These are phyloP conservation scores for Scutellaria galericulata DNA, from an alignment of 257 asterid species.

Conservation along the genomic window DNA sequence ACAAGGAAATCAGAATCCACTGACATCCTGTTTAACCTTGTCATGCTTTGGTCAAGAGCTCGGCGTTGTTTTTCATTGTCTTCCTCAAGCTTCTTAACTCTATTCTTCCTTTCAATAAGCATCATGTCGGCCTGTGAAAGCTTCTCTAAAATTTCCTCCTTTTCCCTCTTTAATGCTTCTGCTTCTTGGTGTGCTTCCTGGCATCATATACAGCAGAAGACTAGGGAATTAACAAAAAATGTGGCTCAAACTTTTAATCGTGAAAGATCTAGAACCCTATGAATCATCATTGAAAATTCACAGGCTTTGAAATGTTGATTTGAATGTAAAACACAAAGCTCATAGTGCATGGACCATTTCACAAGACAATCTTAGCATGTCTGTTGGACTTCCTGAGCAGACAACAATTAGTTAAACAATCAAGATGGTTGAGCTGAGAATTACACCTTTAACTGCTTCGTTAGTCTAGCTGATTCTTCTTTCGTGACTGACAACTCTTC, in stretches of 20 bases:
- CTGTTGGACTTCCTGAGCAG: slow-evolving; percentile 18
- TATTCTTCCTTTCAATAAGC: slow-evolving; percentile 70
- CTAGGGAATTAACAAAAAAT: slow-evolving; percentile 17
- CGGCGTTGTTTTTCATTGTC: slow-evolving; percentile 94
- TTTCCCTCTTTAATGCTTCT: slow-evolving; percentile 64
- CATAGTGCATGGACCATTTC: slow-evolving; percentile 4
- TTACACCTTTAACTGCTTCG: slow-evolving; percentile 74
- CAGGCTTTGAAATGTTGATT: background rate
- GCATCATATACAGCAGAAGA: slow-evolving; percentile 33
- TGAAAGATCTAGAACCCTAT: background rate
- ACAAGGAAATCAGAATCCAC: slow-evolving; percentile 96
- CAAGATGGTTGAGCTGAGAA: slow-evolving; percentile 22
- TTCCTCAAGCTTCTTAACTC: slow-evolving; percentile 85
- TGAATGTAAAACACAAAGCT: slow-evolving; percentile 10
- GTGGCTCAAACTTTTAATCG: background rate
- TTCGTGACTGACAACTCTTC: slow-evolving; percentile 71
- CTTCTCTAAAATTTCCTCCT: slow-evolving; percentile 63
- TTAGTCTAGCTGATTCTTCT: slow-evolving; percentile 77
- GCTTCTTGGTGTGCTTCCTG: slow-evolving; percentile 79
- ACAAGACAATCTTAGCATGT: background rate
- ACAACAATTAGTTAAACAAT: slow-evolving; percentile 20
- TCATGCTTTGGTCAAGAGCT: slow-evolving; percentile 97
- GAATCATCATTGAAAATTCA: slow-evolving; percentile 8
- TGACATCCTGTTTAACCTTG: slow-evolving; percentile 97
- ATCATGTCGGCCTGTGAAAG: slow-evolving; percentile 70